A percentile compares a stretch with the other conserved stretches of the same genome.
phyloP scores from a whole-genome alignment of 2,329 filamentous ascomycete genomes.

The Colletotrichum euphorbiae region DNA sequence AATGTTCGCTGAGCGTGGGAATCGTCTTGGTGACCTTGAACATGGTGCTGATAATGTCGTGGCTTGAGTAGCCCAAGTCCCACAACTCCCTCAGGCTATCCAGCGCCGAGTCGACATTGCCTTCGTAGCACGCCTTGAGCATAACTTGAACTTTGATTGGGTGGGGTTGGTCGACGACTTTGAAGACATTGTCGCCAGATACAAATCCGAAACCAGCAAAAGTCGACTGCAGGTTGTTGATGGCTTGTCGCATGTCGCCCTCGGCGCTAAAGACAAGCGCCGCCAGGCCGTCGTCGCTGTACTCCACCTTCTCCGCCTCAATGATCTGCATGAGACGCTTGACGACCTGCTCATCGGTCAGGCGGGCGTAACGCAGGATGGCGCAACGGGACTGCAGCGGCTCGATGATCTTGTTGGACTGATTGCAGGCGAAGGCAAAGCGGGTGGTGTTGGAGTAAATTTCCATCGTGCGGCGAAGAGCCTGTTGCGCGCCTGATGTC shows the following conservation, averaged over 20 bases:
- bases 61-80: constrained; percentile 95
- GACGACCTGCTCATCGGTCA: constrained; percentile 93
- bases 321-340: constrained; percentile 92
- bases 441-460: constrained; percentile 97
- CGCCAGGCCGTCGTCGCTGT: constrained; percentile 92
- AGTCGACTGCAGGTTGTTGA: constrained; percentile 97
- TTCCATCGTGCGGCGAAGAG: constrained; percentile 95
- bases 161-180: constrained; percentile 95
- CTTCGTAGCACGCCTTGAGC: constrained; percentile 96
- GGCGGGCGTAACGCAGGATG: constrained; percentile 90
- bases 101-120: constrained; percentile 87
- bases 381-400: constrained; percentile 97
- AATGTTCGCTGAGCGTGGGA: constrained; percentile 89
- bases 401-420: constrained; percentile 99
- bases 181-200: constrained; percentile 98
- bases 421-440: constrained; percentile 98
- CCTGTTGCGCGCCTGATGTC: constrained; percentile 97
- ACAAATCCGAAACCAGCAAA: constrained; percentile 95
- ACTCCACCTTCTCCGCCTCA: constrained; percentile 89
- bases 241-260: constrained; percentile 98
- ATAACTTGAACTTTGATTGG: constrained; percentile 98
- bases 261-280: constrained; percentile 98
- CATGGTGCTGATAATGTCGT: constrained; percentile 99
- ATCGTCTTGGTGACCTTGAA: constrained; percentile 98
- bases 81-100: constrained; percentile 91